Conservation (phyloP, 805 yeast species). For the Suhomyces xylopsoci region DNA sequence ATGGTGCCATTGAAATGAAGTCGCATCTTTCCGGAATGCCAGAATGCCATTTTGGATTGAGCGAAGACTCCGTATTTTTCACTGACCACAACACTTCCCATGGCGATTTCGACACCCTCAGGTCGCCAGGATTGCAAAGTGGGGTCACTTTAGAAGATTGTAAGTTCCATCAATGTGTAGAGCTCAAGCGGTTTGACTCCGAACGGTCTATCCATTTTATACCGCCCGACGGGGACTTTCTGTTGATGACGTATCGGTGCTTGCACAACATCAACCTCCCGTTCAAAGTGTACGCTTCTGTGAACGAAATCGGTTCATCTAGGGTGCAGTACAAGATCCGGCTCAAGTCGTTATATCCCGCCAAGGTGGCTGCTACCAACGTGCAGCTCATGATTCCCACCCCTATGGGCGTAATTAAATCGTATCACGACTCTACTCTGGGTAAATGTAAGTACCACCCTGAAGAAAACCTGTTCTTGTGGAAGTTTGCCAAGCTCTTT, state of each 20-base stretch:
- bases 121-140: slow-evolving; percentile 22
- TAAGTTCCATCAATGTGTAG: slow-evolving; percentile 85
- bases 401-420: slow-evolving; percentile 42
- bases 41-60: slow-evolving; percentile 73
- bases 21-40: slow-evolving; percentile 81
- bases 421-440: slow-evolving; percentile 37
- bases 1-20: slow-evolving; percentile 70
- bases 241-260: slow-evolving; percentile 66
- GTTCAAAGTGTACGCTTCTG: slow-evolving; percentile 58
- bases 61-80: slow-evolving; percentile 43
- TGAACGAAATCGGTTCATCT: slow-evolving; percentile 42
- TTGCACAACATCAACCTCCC: slow-evolving; percentile 60
- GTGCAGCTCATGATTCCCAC: slow-evolving; percentile 66
- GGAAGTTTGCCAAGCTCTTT: slow-evolving; percentile 67
- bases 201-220: slow-evolving; percentile 65
- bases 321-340: slow-evolving; percentile 56
- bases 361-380: slow-evolving; percentile 58
- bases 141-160: slow-evolving; percentile 67
- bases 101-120: slow-evolving; percentile 8
- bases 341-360: slow-evolving; percentile 58
- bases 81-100: background rate
- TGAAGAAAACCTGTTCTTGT: slow-evolving; percentile 59
- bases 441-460: slow-evolving; percentile 72
- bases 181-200: slow-evolving; percentile 62
- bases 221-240: slow-evolving; percentile 88